phyloP scores from a whole-genome alignment of 192 early-diverging fungal species.

The Umbelopsis ramanniana region DNA sequence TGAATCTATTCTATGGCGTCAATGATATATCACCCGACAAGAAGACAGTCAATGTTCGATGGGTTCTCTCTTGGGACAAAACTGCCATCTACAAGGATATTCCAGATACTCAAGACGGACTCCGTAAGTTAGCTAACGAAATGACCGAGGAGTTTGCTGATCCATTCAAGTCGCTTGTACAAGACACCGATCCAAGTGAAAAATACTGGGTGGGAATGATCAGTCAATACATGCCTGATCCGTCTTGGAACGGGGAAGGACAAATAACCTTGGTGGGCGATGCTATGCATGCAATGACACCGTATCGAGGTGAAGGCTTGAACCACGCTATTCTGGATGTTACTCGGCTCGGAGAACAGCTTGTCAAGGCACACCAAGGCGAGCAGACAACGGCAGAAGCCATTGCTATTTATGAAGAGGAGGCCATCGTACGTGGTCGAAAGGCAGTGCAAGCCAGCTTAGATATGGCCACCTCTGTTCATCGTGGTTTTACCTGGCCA shows the following conservation, averaged over 20 bases:
- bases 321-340: constrained; percentile 33
- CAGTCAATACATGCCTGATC: constrained; percentile 9
- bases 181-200: not conserved
- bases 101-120: not conserved
- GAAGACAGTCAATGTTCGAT: not conserved
- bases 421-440: constrained; percentile 7
- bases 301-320: constrained; percentile 29
- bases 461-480: not conserved
- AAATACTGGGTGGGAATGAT: constrained; percentile 7
- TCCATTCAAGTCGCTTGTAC: not conserved
- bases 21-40: constrained; percentile 2
- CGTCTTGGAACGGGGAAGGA: not conserved
- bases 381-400: constrained; percentile 1
- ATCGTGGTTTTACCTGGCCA: not conserved
- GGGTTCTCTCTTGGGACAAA: constrained; percentile 9
- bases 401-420: not conserved
- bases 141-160: not conserved
- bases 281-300: constrained; percentile 25
- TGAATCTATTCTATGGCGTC: constrained; percentile 2
- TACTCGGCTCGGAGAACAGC: constrained; percentile 16
- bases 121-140: not conserved
- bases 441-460: not conserved
- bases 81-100: not conserved
- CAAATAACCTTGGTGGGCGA: constrained; percentile 27
- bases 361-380: not conserved